A percentile compares a stretch with the other conserved stretches of the same genome.
phyloP scores from a whole-genome alignment of 164 flowering plant genomes.

The Magnolia kwangsiensis region DNA sequence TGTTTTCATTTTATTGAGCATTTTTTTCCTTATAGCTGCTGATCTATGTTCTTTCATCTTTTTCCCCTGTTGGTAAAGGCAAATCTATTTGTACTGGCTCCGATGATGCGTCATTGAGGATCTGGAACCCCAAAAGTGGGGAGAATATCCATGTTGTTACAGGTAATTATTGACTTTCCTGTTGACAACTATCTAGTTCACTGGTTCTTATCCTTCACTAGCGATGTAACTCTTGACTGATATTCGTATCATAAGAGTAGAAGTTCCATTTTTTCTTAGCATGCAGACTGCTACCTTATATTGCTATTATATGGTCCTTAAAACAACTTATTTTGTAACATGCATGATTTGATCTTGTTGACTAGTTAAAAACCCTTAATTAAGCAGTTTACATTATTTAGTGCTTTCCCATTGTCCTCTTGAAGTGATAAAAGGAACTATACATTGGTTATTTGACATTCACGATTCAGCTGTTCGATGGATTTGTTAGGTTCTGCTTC shows the following conservation, averaged over 20 bases:
- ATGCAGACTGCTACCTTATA: background rate
- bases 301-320: background rate
- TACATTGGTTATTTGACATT: background rate
- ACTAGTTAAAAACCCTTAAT: too few relatives aligned
- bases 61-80: conserved; percentile 38
- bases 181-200: background rate
- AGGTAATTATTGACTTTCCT: conserved; percentile 38
- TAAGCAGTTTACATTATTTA: too few relatives aligned
- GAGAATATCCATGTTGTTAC: conserved; percentile 62
- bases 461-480: background rate
- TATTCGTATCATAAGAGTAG: too few relatives aligned
- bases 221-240: background rate
- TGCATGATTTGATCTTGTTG: background rate
- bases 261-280: background rate
- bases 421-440: background rate
- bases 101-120: conserved; percentile 77
- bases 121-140: conserved; percentile 88
- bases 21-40: background rate
- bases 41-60: background rate
- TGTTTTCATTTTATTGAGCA: background rate
- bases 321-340: background rate
- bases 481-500: background rate
- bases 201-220: background rate
- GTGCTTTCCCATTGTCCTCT: background rate
- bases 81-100: conserved; percentile 85